A percentile compares a stretch with the other conserved stretches of the same genome.
phyloP scores from a whole-genome alignment of 306 rosid genomes.

The Cucurbita argyrosperma region DNA sequence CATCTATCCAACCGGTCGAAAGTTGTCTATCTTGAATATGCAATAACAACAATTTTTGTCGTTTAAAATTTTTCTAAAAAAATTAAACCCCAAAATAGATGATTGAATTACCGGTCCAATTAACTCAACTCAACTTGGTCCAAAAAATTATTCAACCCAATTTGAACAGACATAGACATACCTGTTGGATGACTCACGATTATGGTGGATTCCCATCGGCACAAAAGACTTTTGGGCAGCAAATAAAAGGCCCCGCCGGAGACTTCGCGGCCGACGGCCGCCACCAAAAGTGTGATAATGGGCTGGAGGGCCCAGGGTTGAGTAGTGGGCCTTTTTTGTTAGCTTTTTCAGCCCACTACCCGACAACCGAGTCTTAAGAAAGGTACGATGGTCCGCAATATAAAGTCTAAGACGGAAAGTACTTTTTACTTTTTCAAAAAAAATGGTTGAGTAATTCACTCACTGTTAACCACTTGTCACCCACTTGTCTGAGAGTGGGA shows the following conservation, averaged over 20 bases:
- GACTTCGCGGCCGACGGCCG: not conserved
- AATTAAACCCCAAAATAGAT: too few relatives aligned
- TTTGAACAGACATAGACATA: too few relatives aligned
- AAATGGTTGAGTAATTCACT: not conserved
- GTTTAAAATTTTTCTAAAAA: too few relatives aligned
- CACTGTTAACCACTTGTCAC: not conserved
- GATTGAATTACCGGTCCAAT: too few relatives aligned
- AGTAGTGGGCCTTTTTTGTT: not conserved
- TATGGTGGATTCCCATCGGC: not conserved
- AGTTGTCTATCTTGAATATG: too few relatives aligned
- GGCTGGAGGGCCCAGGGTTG: not conserved
- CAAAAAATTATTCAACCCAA: too few relatives aligned
- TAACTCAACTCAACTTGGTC: too few relatives aligned
- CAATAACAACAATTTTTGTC: too few relatives aligned
- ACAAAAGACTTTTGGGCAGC: not conserved
- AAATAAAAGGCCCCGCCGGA: not conserved
- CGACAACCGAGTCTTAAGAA: not conserved
- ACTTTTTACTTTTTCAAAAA: too few relatives aligned
- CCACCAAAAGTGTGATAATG: not conserved
- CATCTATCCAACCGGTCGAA: too few relatives aligned
- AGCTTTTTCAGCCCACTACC: not conserved
- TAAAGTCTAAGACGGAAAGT: not conserved
- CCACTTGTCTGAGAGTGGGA: not conserved
- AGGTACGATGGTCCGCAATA: not conserved
- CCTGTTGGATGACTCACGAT: too few relatives aligned